Conservation (phyloP, 2,329 filamentous ascomycete species). For the Coleophoma eucalyptorum region DNA sequence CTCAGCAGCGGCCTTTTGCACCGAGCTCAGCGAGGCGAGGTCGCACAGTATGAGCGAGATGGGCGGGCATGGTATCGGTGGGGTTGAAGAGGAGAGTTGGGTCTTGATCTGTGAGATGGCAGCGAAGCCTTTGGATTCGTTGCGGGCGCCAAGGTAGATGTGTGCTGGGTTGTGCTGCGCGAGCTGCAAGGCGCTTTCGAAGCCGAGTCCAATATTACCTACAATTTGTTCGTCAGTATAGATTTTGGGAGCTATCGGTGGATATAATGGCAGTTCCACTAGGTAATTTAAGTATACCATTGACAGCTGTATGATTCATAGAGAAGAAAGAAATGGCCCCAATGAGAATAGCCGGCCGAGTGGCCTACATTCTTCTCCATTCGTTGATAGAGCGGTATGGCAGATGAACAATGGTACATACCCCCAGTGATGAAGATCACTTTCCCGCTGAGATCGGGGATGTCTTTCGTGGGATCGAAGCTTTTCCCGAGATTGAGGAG, state of each 20-base stretch:
- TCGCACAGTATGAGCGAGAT: slow-evolving; percentile 38
- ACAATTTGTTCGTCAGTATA: neutral
- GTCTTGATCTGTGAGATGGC: slow-evolving; percentile 34
- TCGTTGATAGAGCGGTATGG: too few relatives aligned
- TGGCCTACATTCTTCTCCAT: neutral
- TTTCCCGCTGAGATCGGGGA: slow-evolving; percentile 34
- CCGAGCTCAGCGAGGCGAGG: slow-evolving; percentile 37
- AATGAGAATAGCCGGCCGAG: neutral
- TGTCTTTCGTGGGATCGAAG: slow-evolving; percentile 22
- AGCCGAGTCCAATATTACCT: slow-evolving; percentile 40
- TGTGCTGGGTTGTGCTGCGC: slow-evolving; percentile 34
- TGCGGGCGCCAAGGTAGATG: slow-evolving; percentile 34
- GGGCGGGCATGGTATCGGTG: too few relatives aligned
- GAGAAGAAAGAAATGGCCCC: neutral
- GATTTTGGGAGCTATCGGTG: too few relatives aligned
- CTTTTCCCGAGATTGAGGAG: slow-evolving; percentile 6
- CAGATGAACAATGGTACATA: neutral
- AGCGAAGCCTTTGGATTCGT: slow-evolving; percentile 30
- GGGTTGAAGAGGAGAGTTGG: slow-evolving; percentile 14
- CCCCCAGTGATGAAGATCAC: slow-evolving; percentile 44
- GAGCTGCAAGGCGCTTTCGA: slow-evolving; percentile 34
- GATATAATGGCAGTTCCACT: too few relatives aligned
- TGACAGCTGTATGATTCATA: neutral
- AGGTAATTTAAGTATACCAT: neutral
- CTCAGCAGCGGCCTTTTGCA: slow-evolving; percentile 34